These are phyloP conservation scores for Mollisia scopiformis DNA, from an alignment of 2,329 filamentous ascomycete genomes.

Conservation along the genomic window DNA sequence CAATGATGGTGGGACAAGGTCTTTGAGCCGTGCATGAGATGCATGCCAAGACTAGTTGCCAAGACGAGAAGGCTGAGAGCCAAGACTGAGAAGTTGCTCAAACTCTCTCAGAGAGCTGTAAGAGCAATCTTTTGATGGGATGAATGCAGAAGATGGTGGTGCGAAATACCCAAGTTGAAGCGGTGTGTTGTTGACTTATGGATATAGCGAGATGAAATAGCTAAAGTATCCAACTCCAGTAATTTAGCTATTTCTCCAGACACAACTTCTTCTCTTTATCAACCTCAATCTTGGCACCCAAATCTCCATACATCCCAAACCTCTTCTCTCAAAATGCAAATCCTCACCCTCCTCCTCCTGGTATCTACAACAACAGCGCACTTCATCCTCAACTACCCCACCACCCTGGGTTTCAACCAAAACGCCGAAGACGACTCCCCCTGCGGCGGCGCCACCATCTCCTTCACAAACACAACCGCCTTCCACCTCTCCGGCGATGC, in stretches of 20 bases:
- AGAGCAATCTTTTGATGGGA: background rate
- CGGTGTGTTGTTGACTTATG: background rate
- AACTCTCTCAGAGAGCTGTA: background rate
- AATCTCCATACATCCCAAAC: background rate
- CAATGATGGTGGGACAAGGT: background rate
- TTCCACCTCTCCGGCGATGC: conserved; percentile 61
- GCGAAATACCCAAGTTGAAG: background rate
- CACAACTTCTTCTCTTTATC: too few species aligned
- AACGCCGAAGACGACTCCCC: conserved; percentile 48
- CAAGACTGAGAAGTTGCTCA: background rate
- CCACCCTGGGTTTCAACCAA: conserved; percentile 51
- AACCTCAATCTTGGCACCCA: too few species aligned
- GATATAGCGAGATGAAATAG: too few species aligned
- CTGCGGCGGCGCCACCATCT: conserved; percentile 56
- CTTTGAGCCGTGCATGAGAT: background rate
- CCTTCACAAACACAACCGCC: conserved; percentile 47
- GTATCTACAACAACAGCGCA: conserved; percentile 38
- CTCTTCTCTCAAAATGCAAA: background rate
- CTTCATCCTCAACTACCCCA: conserved; percentile 54
- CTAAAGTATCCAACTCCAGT: too few species aligned
- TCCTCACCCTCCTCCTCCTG: background rate
- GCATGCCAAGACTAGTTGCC: background rate
- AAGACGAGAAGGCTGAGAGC: too few species aligned
- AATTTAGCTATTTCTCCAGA: too few species aligned
- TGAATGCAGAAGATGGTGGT: background rate